Evolutionary conservation across 495 filamentous ascomycete genomes (phyloP).

Genomic region (Cercophora scortea): DNA sequence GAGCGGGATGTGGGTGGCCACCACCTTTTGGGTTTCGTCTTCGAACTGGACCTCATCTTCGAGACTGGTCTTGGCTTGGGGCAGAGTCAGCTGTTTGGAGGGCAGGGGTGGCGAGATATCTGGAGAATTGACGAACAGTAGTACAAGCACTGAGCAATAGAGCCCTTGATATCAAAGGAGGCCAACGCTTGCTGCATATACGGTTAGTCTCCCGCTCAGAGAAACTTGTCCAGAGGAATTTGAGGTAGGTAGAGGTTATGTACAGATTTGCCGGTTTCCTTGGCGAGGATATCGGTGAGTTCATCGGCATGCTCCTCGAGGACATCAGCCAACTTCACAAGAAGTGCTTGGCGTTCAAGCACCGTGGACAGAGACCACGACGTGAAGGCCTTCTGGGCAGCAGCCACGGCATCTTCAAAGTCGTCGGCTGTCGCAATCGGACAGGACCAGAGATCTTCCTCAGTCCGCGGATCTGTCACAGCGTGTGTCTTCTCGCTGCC

Average conservation of each 20-base stretch:
- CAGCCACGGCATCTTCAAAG: constrained; percentile 43
- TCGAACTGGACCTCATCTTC: constrained; percentile 44
- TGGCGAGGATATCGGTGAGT: constrained; percentile 28
- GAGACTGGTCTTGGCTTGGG: constrained; percentile 27
- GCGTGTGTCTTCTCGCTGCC: constrained; percentile 24
- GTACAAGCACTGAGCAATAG: constrained; percentile 16
- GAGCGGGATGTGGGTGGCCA: constrained; percentile 44
- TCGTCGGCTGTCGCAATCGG: constrained; percentile 36
- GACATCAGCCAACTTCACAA: constrained; percentile 42
- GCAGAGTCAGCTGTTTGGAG: background rate
- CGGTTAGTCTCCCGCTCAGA: background rate
- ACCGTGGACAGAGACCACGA: constrained; percentile 34
- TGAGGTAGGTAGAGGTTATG: background rate
- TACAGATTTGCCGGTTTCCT: constrained; percentile 37
- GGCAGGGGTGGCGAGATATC: background rate
- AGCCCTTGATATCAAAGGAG: constrained; percentile 18
- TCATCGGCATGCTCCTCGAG: constrained; percentile 27
- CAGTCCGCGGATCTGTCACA: constrained; percentile 39
- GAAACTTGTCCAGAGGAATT: background rate
- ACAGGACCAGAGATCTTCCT: constrained; percentile 37
- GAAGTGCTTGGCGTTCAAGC: constrained; percentile 42
- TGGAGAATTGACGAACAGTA: constrained; percentile 8
- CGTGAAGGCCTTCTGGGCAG: constrained; percentile 36
- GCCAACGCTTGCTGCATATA: constrained; percentile 11
- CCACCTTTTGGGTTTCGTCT: constrained; percentile 35